phyloP scores from a whole-genome alignment of 192 early-diverging fungal genomes.

The Backusella macrospora region DNA sequence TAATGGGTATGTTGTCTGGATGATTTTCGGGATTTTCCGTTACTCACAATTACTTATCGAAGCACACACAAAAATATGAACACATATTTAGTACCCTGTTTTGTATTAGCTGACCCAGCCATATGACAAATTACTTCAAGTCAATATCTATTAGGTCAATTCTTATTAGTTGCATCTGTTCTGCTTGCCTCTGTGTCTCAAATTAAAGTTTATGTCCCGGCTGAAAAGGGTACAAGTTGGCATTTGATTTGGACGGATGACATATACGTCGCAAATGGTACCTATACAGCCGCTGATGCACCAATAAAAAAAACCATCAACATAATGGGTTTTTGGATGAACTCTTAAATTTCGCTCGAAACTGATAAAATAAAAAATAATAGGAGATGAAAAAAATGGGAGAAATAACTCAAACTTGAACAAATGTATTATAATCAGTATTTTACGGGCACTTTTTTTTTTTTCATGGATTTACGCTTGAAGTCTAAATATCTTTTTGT shows the following conservation, averaged over 20 bases:
- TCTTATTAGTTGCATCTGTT: slow-evolving; percentile 40
- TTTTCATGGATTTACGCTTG: too few relatives aligned
- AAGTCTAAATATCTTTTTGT: neutral
- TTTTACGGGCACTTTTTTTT: too few relatives aligned
- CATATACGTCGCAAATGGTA: slow-evolving; percentile 28
- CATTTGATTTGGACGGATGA: slow-evolving; percentile 39
- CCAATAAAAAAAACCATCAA: slow-evolving; percentile 35
- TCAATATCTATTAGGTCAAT: slow-evolving; percentile 43
- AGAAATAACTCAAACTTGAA: too few relatives aligned
- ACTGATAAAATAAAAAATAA: too few relatives aligned
- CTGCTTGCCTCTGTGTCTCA: slow-evolving; percentile 20
- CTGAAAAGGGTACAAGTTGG: slow-evolving; percentile 22
- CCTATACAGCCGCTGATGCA: slow-evolving; percentile 23
- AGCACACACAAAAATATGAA: slow-evolving; percentile 35
- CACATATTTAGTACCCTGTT: slow-evolving; percentile 39
- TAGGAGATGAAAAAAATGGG: too few relatives aligned
- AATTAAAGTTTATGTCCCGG: slow-evolving; percentile 47
- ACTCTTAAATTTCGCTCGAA: slow-evolving; percentile 24
- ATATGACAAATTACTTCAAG: slow-evolving; percentile 35
- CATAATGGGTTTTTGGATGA: slow-evolving; percentile 30
- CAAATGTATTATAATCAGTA: too few relatives aligned
- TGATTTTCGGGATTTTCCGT: slow-evolving; percentile 42
- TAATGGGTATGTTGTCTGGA: slow-evolving; percentile 40
- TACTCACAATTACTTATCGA: slow-evolving; percentile 37
- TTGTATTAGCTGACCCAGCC: slow-evolving; percentile 40